Conservation (phyloP, 2,329 filamentous ascomycete species). For the Hymenoscyphus repandus region DNA sequence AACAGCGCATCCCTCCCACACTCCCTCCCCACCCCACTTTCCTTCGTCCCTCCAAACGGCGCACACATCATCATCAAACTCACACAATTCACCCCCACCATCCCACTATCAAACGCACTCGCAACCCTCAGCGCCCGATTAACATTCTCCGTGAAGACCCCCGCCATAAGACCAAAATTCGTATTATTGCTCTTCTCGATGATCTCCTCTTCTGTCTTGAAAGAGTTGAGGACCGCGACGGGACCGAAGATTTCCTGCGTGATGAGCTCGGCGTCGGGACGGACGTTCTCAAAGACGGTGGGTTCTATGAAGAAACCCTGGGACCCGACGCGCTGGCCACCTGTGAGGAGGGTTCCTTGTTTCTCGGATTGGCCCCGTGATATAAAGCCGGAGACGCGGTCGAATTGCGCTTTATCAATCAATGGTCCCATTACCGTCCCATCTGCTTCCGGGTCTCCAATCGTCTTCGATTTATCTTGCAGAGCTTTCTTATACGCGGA, state of each 20-base stretch:
- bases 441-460: constrained; percentile 56
- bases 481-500: constrained; percentile 54
- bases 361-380: constrained; percentile 13
- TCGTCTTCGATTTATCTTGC: constrained; percentile 45
- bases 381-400: constrained; percentile 20
- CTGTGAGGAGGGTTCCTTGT: constrained; percentile 23
- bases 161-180: constrained; percentile 49
- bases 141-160: constrained; percentile 48
- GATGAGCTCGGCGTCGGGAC: constrained; percentile 32
- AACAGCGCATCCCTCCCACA: constrained; percentile 26
- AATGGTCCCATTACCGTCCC: constrained; percentile 55
- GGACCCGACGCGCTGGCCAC: constrained; percentile 10
- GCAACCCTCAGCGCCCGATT: constrained; percentile 32
- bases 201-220: constrained; percentile 52
- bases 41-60: constrained; percentile 23
- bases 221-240: constrained; percentile 52
- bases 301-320: constrained; percentile 21
- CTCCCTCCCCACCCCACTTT: constrained; percentile 32
- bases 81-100: constrained; percentile 47
- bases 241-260: constrained; percentile 41
- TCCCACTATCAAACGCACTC: constrained; percentile 47
- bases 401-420: constrained; percentile 36
- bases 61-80: constrained; percentile 10
- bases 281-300: constrained; percentile 32
- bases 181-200: constrained; percentile 50